These are phyloP conservation scores for Tremellales sp. DNA, from an alignment of 1,284 basidiomycete genomes.

Conservation along the genomic window DNA sequence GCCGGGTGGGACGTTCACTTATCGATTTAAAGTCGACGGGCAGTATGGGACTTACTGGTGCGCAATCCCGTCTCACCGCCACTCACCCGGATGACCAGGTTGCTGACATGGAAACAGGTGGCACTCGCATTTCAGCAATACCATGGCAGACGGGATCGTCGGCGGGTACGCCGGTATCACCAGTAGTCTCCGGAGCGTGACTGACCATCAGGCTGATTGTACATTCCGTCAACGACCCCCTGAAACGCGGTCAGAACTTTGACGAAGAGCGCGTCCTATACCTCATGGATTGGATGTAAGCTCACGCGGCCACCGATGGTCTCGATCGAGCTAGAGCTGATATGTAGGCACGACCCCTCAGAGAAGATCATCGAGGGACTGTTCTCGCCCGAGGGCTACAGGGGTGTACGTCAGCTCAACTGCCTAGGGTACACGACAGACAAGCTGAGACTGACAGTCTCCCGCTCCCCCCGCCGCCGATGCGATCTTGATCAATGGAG, in stretches of 20 bases:
- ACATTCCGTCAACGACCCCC: constrained; percentile 22
- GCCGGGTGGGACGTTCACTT: constrained; percentile 52
- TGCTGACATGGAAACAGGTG: constrained; percentile 5
- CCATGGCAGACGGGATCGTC: constrained; percentile 27
- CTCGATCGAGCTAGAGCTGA: background rate
- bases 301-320: background rate
- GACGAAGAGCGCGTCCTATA: constrained; percentile 25
- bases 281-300: constrained; percentile 33
- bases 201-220: constrained; percentile 17
- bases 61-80: background rate
- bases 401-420: constrained; percentile 21
- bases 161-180: constrained; percentile 18
- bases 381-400: constrained; percentile 8
- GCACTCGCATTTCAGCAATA: constrained; percentile 36
- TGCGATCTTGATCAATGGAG: constrained; percentile 28
- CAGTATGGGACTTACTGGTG: constrained; percentile 34
- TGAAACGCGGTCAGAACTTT: constrained; percentile 16
- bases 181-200: too few relatives aligned
- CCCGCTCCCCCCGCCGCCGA: constrained; percentile 17
- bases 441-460: constrained; percentile 2
- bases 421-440: background rate
- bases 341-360: constrained; percentile 23
- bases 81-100: too few relatives aligned
- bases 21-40: constrained; percentile 35
- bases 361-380: constrained; percentile 21